Evolutionary conservation across 78 protist species (phyloP), one percentile per base, ranked within the genome.

Genomic region (Dictyostelium capitatum): DNA sequence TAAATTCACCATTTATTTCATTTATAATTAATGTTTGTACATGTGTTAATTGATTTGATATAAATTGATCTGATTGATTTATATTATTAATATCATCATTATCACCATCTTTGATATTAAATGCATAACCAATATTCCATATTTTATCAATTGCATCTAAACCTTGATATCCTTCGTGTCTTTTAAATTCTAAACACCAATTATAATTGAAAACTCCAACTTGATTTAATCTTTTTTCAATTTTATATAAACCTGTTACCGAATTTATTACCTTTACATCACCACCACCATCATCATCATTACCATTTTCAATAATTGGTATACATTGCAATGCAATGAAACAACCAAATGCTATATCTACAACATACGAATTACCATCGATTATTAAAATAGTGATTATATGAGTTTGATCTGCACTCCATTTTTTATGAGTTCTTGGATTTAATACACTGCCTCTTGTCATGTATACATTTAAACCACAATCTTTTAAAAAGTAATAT

Each of bases 401-500:
- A 51, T 51, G 56, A 51, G 1, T 14, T 14, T 51, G n/a, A 51
- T 8, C 15, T 51, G 1, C 1, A 14, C 56, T 12, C 56, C 56
- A 51, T 51, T 8, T 1, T 14, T 51, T 51, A 51, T 14, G 15
- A 3, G 43, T 37, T 37, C 43, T 37, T 51, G n/a, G n/a, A 51
- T 51, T 51, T 12, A 51, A 8, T 51, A 51, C 56, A 51, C 2
- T 1, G 1, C 12, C 56, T 12, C 10, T 51, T 51, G 56, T 1
- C 3, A 4, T 14, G 3, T 59, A 59, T 6, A 15, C 20, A 19
- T 59, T 11, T 6, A 80, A 80, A 1, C 87, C 75, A 64, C 62
- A 64, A 25, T 80, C 87, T 5, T 4, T 2, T 62, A 80, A 23
- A 23, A 80, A 80, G 32, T 47, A 48, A 56, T 80, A 80, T 48